Evolutionary conservation across 495 filamentous ascomycete genomes (phyloP).

Genomic region (Talaromyces trachyspermus): DNA sequence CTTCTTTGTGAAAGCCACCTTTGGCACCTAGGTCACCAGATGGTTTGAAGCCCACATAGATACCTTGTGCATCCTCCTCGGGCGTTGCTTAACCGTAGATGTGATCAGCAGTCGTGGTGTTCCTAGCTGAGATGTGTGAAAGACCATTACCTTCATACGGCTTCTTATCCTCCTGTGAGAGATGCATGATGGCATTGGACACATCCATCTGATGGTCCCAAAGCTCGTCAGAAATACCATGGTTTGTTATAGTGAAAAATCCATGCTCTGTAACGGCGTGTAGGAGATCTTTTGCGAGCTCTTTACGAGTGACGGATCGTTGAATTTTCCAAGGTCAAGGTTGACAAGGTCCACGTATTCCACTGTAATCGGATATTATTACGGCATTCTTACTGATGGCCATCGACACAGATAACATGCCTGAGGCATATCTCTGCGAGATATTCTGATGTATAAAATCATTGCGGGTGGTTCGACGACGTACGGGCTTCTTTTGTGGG

Average conservation of each 20-base stretch:
- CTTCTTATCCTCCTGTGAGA: background rate
- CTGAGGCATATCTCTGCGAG: background rate
- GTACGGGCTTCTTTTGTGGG: background rate
- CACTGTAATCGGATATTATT: background rate
- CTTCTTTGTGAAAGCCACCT: background rate
- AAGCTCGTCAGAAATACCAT: background rate
- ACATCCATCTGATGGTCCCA: background rate
- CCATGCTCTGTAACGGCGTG: background rate
- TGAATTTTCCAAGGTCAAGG: background rate
- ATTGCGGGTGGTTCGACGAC: background rate
- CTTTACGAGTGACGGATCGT: background rate
- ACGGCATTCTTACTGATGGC: background rate
- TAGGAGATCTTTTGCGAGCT: background rate
- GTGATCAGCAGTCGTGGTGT: background rate
- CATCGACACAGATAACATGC: background rate
- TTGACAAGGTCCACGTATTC: background rate
- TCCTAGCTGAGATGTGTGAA: no score
- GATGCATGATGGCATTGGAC: background rate
- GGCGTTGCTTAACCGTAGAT: background rate
- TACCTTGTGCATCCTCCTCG: background rate
- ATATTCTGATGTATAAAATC: background rate
- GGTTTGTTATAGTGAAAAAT: background rate
- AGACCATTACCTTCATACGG: background rate
- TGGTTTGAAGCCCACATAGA: background rate
- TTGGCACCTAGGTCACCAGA: background rate